Evolutionary conservation across 2,329 filamentous ascomycete species (phyloP), one percentile per base, ranked within the genome.

Genomic region (Venturia asperata): DNA sequence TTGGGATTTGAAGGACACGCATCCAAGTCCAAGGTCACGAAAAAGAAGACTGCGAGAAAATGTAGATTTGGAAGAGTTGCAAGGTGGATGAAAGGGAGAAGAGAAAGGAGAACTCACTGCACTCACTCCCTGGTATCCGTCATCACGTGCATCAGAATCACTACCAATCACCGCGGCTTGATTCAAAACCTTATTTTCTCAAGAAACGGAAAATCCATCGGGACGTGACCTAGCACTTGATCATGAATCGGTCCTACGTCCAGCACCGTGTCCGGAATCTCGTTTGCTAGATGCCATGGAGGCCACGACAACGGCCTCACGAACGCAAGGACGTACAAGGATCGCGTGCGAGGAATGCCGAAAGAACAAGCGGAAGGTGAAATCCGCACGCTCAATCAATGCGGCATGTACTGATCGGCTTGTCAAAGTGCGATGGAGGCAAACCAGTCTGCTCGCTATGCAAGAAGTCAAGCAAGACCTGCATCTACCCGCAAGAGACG

Each of bases 351-450:
- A 58, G 13, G 52, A 58, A 58, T 58, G 52, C 30, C 52, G 52
- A n/a, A 58, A 58, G 52, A 58, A 58, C 13, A 58, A 58, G 52
- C 52, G 52, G 52, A 58, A 58, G 52, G 52, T 58, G 30, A 58
- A 37, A 11, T 58, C 27, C 30, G 30, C 52, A 58, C 5, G 3
- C 10, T 13, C 15, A 39, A 58, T 37, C 30, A 15, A n/a, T 37
- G 52, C 15, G 5, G 52, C 27, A 6, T 37, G 11, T 5, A 21
- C 52, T 58, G 17, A 58, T 37, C 5, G 30, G 30, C 52, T 17
- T 15, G 3, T 39, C 11, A 15, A 41, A 58, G 52, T 58, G 52
- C 30, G 52, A 58, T 58, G 52, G 52, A 9, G 52, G 37, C 9
- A 58, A 58, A 37, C 52, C 52, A 11, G 3, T 58, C 3, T 58